A percentile compares a stretch with the other conserved stretches of the same genome.
phyloP scores from a whole-genome alignment of 2,329 filamentous ascomycete genomes.

The Microcera coccophila region DNA sequence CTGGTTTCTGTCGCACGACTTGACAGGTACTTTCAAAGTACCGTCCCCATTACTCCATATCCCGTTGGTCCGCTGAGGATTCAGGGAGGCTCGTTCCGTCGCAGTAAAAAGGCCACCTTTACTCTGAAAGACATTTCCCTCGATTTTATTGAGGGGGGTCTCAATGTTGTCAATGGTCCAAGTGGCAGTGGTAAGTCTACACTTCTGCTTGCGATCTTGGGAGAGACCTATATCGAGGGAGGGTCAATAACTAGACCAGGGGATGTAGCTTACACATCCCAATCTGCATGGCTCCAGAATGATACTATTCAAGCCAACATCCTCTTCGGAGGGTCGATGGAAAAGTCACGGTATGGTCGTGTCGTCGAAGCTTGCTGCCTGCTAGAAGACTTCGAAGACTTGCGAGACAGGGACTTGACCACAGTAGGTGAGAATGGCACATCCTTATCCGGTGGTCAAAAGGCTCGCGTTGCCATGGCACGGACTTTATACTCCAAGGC shows the following conservation, averaged over 20 bases:
- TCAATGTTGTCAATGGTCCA: constrained; percentile 52
- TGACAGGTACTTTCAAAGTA: constrained; percentile 52
- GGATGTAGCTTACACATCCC: constrained; percentile 55
- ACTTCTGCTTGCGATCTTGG: constrained; percentile 50
- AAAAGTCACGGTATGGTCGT: constrained; percentile 50
- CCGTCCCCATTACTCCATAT: constrained; percentile 45
- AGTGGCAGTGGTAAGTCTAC: constrained; percentile 58
- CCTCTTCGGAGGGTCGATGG: constrained; percentile 49
- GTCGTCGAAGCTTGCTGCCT: constrained; percentile 56
- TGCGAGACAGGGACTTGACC: constrained; percentile 49
- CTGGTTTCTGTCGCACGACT: constrained; percentile 47
- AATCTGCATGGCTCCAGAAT: constrained; percentile 56
- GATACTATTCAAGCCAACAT: constrained; percentile 54
- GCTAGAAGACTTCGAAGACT: constrained; percentile 46
- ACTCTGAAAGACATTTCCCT: constrained; percentile 45
- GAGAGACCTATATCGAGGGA: constrained; percentile 49
- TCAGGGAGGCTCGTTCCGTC: constrained; percentile 44
- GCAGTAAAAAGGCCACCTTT: constrained; percentile 49
- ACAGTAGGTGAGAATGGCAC: constrained; percentile 53
- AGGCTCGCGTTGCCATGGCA: constrained; percentile 53
- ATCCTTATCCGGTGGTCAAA: constrained; percentile 54
- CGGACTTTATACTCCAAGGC: constrained; percentile 56
- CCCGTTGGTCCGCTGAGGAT: constrained; percentile 48
- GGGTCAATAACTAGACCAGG: constrained; percentile 47
- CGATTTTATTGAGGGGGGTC: constrained; percentile 49